Percentiles rank a stretch among this genome's conserved stretches.
These are phyloP conservation scores for Hydnum rufescens DNA, from an alignment of 768 basidiomycete genomes.

Conservation along the genomic window DNA sequence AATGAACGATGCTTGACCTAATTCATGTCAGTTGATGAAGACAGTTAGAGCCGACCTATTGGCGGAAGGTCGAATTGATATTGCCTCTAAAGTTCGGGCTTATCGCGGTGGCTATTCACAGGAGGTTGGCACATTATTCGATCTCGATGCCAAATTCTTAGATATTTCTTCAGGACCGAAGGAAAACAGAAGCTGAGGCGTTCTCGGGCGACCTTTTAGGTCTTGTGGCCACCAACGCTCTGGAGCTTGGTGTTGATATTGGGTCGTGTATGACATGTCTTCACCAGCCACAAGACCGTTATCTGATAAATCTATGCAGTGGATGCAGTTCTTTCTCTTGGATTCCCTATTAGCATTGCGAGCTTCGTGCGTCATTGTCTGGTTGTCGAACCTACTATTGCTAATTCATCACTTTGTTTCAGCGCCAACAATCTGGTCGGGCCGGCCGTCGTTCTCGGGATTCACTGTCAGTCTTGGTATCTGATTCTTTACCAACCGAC, in stretches of 20 bases:
- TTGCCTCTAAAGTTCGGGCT: conserved; percentile 54
- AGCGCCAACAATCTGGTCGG: conserved; percentile 81
- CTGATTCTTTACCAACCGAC: conserved; percentile 50
- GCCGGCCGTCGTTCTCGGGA: conserved; percentile 69
- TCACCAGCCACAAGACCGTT: background rate
- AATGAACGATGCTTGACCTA: background rate
- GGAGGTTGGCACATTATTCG: conserved; percentile 24
- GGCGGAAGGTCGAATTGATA: conserved; percentile 54
- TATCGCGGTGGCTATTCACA: conserved; percentile 76
- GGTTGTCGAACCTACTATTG: background rate
- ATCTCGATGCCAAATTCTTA: background rate
- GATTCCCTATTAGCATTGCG: conserved; percentile 60
- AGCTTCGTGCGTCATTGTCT: conserved; percentile 40
- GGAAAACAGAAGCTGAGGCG: conserved; percentile 68
- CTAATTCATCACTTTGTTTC: background rate
- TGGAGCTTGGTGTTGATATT: conserved; percentile 84
- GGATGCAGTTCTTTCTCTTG: conserved; percentile 77
- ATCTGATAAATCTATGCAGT: conserved; percentile 21
- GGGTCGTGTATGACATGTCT: conserved; percentile 19
- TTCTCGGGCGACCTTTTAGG: conserved; percentile 71
- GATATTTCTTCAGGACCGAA: conserved; percentile 37
- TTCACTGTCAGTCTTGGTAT: conserved; percentile 54
- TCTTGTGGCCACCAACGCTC: conserved; percentile 74
- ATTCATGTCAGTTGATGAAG: background rate
- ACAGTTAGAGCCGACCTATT: conserved; percentile 36